Conservation (phyloP, 2,329 filamentous ascomycete genomes). For the Talaromyces piceae region DNA sequence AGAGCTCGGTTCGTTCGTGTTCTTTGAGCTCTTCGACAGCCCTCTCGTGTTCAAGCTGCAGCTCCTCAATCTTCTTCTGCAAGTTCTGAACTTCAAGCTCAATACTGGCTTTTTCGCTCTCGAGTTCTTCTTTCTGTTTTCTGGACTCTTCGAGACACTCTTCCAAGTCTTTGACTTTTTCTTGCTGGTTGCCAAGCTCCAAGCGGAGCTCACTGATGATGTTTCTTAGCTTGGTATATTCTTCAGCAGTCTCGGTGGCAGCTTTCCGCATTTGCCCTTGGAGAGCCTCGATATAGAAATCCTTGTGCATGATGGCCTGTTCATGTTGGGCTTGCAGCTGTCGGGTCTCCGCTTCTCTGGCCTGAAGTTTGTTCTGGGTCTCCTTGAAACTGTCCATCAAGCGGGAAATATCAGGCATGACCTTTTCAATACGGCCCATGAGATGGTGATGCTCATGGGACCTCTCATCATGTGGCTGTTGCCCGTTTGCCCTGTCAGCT, state of each 20-base stretch:
- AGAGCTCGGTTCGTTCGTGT: constrained; percentile 27
- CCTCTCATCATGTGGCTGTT: constrained; percentile 6
- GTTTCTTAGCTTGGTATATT: constrained; percentile 37
- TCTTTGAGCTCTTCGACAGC: constrained; percentile 27
- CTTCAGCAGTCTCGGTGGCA: constrained; percentile 43
- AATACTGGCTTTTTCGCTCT: constrained; percentile 37
- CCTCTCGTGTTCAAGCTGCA: constrained; percentile 40
- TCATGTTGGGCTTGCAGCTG: constrained; percentile 44
- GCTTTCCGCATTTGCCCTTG: constrained; percentile 44
- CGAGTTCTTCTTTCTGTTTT: constrained; percentile 39
- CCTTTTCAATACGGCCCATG: constrained; percentile 38
- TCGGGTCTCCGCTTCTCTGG: constrained; percentile 44
- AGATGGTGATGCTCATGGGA: constrained; percentile 30
- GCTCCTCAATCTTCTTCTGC: constrained; percentile 32
- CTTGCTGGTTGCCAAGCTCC: constrained; percentile 45
- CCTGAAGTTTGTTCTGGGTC: constrained; percentile 43
- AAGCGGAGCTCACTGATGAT: constrained; percentile 43
- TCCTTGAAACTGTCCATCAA: constrained; percentile 42
- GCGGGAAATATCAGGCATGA: constrained; percentile 41
- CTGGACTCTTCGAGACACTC: constrained; percentile 39
- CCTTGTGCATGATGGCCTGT: constrained; percentile 45
- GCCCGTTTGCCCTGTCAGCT: constrained; percentile 1
- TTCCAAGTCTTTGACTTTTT: constrained; percentile 46
- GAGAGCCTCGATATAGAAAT: constrained; percentile 46
- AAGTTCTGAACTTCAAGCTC: constrained; percentile 33